Conservation (phyloP, 2,329 filamentous ascomycete genomes). For the Aspergillus costaricaensis region DNA sequence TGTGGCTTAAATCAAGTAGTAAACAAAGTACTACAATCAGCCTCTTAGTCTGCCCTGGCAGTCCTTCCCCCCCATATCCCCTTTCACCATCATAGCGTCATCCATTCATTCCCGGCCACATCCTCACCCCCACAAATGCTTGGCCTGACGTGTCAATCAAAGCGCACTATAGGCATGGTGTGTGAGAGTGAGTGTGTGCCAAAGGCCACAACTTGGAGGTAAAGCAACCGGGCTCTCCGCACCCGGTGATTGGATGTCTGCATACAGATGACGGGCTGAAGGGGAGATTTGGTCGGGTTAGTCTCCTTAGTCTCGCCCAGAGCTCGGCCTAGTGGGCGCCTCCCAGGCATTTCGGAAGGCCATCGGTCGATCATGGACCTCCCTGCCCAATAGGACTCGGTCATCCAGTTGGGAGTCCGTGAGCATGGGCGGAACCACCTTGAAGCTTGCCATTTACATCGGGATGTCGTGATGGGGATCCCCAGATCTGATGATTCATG, state of each 20-base stretch:
- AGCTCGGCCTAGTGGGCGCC: constrained; percentile 1
- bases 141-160: constrained; percentile 8
- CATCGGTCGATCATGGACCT: constrained; percentile 8
- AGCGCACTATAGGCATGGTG: neutral
- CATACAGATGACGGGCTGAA: constrained; percentile 4
- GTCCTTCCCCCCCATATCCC: neutral
- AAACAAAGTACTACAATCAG: neutral
- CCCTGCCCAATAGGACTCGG: neutral
- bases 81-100: neutral
- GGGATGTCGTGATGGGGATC: constrained; percentile 12
- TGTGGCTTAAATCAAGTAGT: too few species aligned
- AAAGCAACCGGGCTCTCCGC: neutral
- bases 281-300: neutral
- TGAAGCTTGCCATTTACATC: constrained; percentile 6
- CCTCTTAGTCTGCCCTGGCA: neutral
- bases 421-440: neutral
- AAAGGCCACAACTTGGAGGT: neutral
- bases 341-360: constrained; percentile 1
- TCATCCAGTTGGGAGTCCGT: constrained; percentile 4
- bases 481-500: constrained; percentile 8
- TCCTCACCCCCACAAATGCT: neutral
- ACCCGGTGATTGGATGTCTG: neutral
- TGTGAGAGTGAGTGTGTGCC: neutral
- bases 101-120: neutral
- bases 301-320: neutral